phyloP scores from a whole-genome alignment of 2,329 filamentous ascomycete genomes.

The Celoporthe dispersa region DNA sequence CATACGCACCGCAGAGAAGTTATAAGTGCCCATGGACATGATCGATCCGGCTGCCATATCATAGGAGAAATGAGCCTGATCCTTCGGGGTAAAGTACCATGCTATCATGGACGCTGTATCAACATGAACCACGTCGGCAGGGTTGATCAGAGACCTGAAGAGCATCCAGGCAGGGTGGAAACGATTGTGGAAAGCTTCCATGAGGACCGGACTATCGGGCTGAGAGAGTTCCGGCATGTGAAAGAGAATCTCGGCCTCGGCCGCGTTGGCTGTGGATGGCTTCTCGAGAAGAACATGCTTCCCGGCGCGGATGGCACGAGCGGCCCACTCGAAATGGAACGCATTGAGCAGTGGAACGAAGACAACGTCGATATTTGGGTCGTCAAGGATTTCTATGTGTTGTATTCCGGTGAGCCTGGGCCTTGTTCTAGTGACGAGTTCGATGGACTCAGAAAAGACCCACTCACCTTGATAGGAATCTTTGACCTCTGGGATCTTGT shows the following conservation, averaged over 20 bases:
- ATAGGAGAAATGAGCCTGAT: slow-evolving; percentile 42
- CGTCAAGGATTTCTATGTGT: slow-evolving; percentile 40
- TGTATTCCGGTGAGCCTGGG: slow-evolving; percentile 10
- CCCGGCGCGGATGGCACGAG: slow-evolving; percentile 44
- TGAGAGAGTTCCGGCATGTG: slow-evolving; percentile 35
- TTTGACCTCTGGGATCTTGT: slow-evolving; percentile 40
- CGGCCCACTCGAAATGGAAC: slow-evolving; percentile 44
- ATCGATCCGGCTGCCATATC: slow-evolving; percentile 36
- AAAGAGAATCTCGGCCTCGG: slow-evolving; percentile 44
- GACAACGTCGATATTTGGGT: slow-evolving; percentile 45
- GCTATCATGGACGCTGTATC: slow-evolving; percentile 33
- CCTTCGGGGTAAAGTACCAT: slow-evolving; percentile 31
- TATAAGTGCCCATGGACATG: slow-evolving; percentile 48
- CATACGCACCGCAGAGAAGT: slow-evolving; percentile 42
- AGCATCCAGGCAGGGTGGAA: slow-evolving; percentile 45
- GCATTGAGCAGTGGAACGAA: slow-evolving; percentile 46
- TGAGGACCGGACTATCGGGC: slow-evolving; percentile 41
- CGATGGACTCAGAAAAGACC: not conserved
- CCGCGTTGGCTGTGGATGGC: slow-evolving; percentile 44
- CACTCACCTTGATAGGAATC: slow-evolving; percentile 5
- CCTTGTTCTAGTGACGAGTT: not conserved
- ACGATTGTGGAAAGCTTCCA: slow-evolving; percentile 49
- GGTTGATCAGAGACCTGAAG: slow-evolving; percentile 39
- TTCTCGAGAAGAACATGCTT: slow-evolving; percentile 55
- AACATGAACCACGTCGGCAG: slow-evolving; percentile 36